Evolutionary conservation across 345 rosid genomes (phyloP).

Genomic region (Reutealis trisperma): DNA sequence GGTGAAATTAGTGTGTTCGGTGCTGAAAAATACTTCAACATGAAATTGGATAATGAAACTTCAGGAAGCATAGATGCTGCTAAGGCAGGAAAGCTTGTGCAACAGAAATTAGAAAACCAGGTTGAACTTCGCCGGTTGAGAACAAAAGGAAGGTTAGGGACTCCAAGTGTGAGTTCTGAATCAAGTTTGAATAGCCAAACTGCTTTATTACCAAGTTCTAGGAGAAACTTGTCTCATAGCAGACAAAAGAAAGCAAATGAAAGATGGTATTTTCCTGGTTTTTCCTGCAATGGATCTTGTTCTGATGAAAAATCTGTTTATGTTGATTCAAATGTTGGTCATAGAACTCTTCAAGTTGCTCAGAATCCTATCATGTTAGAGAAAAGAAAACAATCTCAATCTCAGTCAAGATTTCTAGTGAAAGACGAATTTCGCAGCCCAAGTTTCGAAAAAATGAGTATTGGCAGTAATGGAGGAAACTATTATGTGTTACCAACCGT

Average conservation of each 20-base stretch:
- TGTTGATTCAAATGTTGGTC: slow-evolving; percentile 17
- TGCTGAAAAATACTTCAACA: slow-evolving; percentile 60
- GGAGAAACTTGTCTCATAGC: slow-evolving; percentile 23
- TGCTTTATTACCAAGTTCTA: slow-evolving; percentile 28
- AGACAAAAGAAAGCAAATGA: slow-evolving; percentile 34
- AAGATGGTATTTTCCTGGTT: slow-evolving; percentile 40
- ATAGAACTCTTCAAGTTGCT: slow-evolving; percentile 16
- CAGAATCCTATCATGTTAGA: slow-evolving; percentile 23
- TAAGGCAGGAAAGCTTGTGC: slow-evolving; percentile 12
- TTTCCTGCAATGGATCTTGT: slow-evolving; percentile 55
- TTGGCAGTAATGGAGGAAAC: slow-evolving; percentile 36
- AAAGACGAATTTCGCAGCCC: slow-evolving; percentile 30
- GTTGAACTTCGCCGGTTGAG: slow-evolving; percentile 28
- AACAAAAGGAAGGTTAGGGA: slow-evolving; percentile 38
- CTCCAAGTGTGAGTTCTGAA: slow-evolving; percentile 50
- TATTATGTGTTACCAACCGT: slow-evolving; percentile 31
- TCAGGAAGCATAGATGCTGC: slow-evolving; percentile 19
- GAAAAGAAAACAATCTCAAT: slow-evolving; percentile 27
- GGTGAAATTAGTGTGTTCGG: slow-evolving; percentile 52
- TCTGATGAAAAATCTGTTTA: slow-evolving; percentile 47
- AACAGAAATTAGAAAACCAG: slow-evolving; percentile 11
- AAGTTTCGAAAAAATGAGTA: slow-evolving; percentile 25
- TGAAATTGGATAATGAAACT: slow-evolving; percentile 34
- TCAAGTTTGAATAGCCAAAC: slow-evolving; percentile 52
- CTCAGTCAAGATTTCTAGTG: slow-evolving; percentile 21